These are phyloP conservation scores for Daldinia caldariorum DNA, from an alignment of 495 filamentous ascomycete genomes.

Conservation along the genomic window DNA sequence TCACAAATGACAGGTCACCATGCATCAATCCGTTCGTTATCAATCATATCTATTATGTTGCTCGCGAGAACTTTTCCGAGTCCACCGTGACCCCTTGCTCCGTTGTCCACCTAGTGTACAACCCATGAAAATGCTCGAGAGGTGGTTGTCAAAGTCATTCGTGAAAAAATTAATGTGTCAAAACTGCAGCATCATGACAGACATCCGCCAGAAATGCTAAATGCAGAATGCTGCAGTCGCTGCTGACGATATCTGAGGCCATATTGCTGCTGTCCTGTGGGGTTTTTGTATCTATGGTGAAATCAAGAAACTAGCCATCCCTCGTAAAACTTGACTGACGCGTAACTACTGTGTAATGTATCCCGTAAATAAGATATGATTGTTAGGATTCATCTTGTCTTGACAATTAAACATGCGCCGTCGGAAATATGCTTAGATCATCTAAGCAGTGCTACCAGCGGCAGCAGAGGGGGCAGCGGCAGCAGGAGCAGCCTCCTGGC, in stretches of 20 bases:
- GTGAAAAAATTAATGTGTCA: constrained; percentile 40
- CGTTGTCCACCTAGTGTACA: constrained; percentile 50
- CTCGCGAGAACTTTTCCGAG: constrained; percentile 51
- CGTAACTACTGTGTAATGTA: constrained; percentile 37
- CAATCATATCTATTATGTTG: constrained; percentile 47
- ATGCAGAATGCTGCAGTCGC: constrained; percentile 28
- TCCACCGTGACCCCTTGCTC: constrained; percentile 41
- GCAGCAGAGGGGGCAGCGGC: constrained; percentile 49
- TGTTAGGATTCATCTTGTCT: constrained; percentile 34
- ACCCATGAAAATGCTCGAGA: constrained; percentile 47
- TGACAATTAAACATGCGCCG: constrained; percentile 30
- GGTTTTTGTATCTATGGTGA: constrained; percentile 46
- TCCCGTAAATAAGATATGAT: constrained; percentile 35
- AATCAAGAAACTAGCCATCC: constrained; percentile 37
- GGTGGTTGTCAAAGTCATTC: constrained; percentile 42
- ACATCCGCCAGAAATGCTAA: constrained; percentile 39
- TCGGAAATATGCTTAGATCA: constrained; percentile 27
- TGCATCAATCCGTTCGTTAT: constrained; percentile 41
- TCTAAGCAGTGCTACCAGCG: constrained; percentile 46
- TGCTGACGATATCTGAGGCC: constrained; percentile 36
- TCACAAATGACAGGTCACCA: not conserved
- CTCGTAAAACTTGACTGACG: constrained; percentile 33
- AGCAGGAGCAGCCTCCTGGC: constrained; percentile 54
- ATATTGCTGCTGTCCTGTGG: constrained; percentile 37
- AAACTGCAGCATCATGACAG: constrained; percentile 36